These are phyloP conservation scores for Cucumis cinereus DNA, from an alignment of 306 rosid species.

Conservation along the genomic window DNA sequence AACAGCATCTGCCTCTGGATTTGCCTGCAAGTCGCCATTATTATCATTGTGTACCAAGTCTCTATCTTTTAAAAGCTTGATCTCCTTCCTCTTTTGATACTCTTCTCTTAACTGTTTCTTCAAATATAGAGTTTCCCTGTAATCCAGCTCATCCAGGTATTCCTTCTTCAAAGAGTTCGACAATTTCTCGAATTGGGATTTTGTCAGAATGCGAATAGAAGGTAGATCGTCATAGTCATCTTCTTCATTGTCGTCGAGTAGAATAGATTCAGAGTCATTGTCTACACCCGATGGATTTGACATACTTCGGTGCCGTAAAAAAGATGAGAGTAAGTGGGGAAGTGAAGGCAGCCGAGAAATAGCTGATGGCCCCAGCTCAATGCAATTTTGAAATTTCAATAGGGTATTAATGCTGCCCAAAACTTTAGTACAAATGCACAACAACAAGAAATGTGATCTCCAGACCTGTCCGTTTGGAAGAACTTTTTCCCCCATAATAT, in stretches of 20 bases:
- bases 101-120: slow-evolving; percentile 89
- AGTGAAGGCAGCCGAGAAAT: slow-evolving; percentile 54
- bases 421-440: slow-evolving; percentile 74
- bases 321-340: slow-evolving; percentile 87
- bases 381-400: slow-evolving; percentile 62
- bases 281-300: slow-evolving; percentile 32
- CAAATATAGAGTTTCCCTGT: slow-evolving; percentile 78
- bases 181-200: slow-evolving; percentile 69
- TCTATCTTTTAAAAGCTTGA: slow-evolving; percentile 25
- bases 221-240: slow-evolving; percentile 89
- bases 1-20: slow-evolving; percentile 50
- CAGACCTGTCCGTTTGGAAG: slow-evolving; percentile 97
- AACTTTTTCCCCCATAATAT: slow-evolving; percentile 62
- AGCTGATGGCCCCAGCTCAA: slow-evolving; percentile 58
- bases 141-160: slow-evolving; percentile 87
- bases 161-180: slow-evolving; percentile 52
- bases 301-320: slow-evolving; percentile 35
- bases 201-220: slow-evolving; percentile 58
- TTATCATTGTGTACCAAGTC: slow-evolving; percentile 18
- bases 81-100: slow-evolving; percentile 35
- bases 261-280: slow-evolving; percentile 41
- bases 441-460: slow-evolving; percentile 71
- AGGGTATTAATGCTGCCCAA: slow-evolving; percentile 68
- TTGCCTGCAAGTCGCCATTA: slow-evolving; percentile 43
- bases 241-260: slow-evolving; percentile 36